phyloP scores from a whole-genome alignment of 1,139 yeast species.

The Debaryomycetaceae sp. region DNA sequence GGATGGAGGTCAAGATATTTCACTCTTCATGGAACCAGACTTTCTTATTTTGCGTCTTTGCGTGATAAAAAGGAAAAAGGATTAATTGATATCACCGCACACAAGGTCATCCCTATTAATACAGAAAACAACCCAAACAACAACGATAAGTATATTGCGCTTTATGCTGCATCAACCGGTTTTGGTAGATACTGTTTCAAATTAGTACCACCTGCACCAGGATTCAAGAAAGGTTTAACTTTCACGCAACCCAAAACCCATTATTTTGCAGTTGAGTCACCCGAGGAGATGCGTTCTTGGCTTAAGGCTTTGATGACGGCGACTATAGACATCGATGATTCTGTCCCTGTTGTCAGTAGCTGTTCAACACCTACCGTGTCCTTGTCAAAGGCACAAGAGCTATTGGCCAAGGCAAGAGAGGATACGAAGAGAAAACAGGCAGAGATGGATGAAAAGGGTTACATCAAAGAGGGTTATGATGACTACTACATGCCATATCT shows the following conservation, averaged over 20 bases:
- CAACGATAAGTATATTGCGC: slow-evolving; percentile 74
- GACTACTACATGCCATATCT: slow-evolving; percentile 18
- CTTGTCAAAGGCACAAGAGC: slow-evolving; percentile 78
- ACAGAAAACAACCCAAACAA: slow-evolving; percentile 56
- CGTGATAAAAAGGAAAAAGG: slow-evolving; percentile 87
- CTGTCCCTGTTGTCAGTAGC: slow-evolving; percentile 90
- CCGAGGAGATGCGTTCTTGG: slow-evolving; percentile 93
- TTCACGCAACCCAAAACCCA: slow-evolving; percentile 96
- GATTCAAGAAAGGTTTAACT: slow-evolving; percentile 89
- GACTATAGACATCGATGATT: slow-evolving; percentile 91
- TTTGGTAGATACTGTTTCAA: slow-evolving; percentile 92
- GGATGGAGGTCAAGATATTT: slow-evolving; percentile 92
- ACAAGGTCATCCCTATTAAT: slow-evolving; percentile 67
- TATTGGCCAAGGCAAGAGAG: slow-evolving; percentile 77
- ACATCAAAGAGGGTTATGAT: slow-evolving; percentile 29
- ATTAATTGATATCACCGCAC: slow-evolving; percentile 91
- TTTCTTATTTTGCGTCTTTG: slow-evolving; percentile 81
- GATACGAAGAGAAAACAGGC: slow-evolving; percentile 64
- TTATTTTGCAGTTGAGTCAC: slow-evolving; percentile 90
- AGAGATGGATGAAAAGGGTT: slow-evolving; percentile 40
- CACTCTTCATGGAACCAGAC: slow-evolving; percentile 86
- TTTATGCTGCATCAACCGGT: slow-evolving; percentile 91
- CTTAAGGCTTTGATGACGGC: slow-evolving; percentile 93
- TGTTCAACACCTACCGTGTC: slow-evolving; percentile 94
- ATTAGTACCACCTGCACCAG: slow-evolving; percentile 96